Conservation (phyloP, 2,329 filamentous ascomycete genomes). For the Fusarium buharicum region DNA sequence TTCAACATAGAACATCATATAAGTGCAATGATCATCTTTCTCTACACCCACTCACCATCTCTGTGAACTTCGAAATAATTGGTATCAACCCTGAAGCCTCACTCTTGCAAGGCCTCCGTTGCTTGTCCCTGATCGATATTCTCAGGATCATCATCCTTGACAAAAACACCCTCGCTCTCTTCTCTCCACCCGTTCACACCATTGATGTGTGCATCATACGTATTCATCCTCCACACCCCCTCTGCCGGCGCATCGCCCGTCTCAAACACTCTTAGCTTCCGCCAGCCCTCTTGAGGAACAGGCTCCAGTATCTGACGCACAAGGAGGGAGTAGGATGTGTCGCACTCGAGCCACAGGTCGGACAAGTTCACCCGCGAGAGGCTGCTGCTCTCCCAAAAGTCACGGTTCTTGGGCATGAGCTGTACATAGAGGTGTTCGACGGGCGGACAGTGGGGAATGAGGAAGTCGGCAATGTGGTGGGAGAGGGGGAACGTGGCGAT, state of each 20-base stretch:
- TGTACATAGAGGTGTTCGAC: constrained; percentile 67
- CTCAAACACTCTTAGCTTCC: constrained; percentile 59
- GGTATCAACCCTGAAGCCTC: not conserved
- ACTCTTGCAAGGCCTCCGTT: constrained; percentile 3
- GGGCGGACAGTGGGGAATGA: constrained; percentile 60
- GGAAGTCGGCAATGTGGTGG: constrained; percentile 64
- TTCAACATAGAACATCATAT: constrained; percentile 24
- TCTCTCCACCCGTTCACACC: constrained; percentile 56
- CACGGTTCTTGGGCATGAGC: constrained; percentile 53
- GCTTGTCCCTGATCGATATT: not conserved
- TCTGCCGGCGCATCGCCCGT: constrained; percentile 59
- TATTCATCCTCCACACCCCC: constrained; percentile 59
- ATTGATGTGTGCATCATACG: constrained; percentile 53
- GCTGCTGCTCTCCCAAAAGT: constrained; percentile 52
- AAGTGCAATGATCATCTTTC: constrained; percentile 17
- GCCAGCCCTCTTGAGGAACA: constrained; percentile 49
- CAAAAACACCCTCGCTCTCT: constrained; percentile 58
- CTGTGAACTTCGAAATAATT: too few relatives aligned
- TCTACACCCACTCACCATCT: not conserved
- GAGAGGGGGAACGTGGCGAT: constrained; percentile 74
- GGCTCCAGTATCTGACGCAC: constrained; percentile 53
- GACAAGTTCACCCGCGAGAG: constrained; percentile 54
- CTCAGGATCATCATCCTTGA: constrained; percentile 37
- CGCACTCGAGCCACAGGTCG: constrained; percentile 65
- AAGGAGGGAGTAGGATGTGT: constrained; percentile 61